These are phyloP conservation scores for Paraconiothyrium brasiliense DNA, from an alignment of 2,329 filamentous ascomycete genomes.

Conservation along the genomic window DNA sequence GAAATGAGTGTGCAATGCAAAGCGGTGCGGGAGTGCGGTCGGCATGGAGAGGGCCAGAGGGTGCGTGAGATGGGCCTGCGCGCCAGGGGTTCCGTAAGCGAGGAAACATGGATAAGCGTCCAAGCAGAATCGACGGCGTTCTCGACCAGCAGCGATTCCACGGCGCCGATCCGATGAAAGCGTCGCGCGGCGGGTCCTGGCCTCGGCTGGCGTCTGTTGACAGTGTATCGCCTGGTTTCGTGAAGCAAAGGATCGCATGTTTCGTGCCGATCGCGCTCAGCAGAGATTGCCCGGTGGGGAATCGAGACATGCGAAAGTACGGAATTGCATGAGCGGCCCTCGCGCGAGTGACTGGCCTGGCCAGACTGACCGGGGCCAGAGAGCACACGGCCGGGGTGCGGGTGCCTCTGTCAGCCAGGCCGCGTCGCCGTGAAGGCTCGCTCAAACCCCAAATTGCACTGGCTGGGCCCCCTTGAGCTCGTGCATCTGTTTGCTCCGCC, in stretches of 20 bases:
- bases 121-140: slow-evolving; percentile 11
- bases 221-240: slow-evolving; percentile 1
- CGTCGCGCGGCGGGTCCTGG: not conserved
- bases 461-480: slow-evolving; percentile 19
- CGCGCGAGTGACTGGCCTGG: not conserved
- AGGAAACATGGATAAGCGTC: not conserved
- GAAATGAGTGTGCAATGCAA: not conserved
- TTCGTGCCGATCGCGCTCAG: not conserved
- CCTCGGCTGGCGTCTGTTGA: not conserved
- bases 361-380: not conserved
- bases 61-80: slow-evolving; percentile 10
- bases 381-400: not conserved
- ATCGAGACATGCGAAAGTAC: slow-evolving; percentile 15
- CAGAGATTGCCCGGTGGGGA: not conserved
- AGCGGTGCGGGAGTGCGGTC: too few relatives aligned
- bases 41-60: too few relatives aligned
- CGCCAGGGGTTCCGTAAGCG: not conserved
- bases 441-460: slow-evolving; percentile 26
- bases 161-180: not conserved
- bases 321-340: slow-evolving; percentile 16
- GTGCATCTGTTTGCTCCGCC: slow-evolving; percentile 12
- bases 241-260: not conserved
- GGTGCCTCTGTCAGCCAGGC: slow-evolving; percentile 1
- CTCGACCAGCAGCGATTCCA: slow-evolving; percentile 16
- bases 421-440: not conserved